A percentile compares a stretch with the other conserved stretches of the same genome.
Evolutionary conservation across 805 yeast genomes (phyloP).

Genomic region (Cyberlindnera subsufficiens): DNA sequence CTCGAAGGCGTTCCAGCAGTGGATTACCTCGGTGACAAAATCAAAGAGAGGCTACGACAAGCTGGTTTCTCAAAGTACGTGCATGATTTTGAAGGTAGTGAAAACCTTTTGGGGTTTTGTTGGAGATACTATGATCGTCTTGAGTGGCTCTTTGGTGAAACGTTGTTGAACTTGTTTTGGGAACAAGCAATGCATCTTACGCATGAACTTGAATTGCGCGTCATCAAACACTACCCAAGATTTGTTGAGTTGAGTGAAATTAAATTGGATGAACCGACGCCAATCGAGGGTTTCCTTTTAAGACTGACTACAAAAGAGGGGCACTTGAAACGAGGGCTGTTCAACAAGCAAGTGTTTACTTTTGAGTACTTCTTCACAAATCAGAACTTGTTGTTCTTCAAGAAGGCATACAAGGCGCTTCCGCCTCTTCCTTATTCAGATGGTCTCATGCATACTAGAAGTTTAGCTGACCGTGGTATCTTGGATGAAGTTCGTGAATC

Average conservation of each 20-base stretch:
- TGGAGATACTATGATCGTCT: constrained; percentile 69
- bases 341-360: constrained; percentile 40
- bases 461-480: not conserved
- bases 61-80: constrained; percentile 23
- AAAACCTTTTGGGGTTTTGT: constrained; percentile 42
- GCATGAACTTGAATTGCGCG: constrained; percentile 59
- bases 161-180: constrained; percentile 35
- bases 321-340: constrained; percentile 22
- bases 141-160: constrained; percentile 57
- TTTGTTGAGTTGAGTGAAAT: constrained; percentile 18
- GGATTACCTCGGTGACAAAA: constrained; percentile 32
- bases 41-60: constrained; percentile 29
- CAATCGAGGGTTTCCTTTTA: constrained; percentile 78
- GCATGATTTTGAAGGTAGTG: constrained; percentile 20
- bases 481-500: not conserved
- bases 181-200: constrained; percentile 37
- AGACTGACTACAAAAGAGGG: constrained; percentile 51
- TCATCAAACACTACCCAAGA: constrained; percentile 34
- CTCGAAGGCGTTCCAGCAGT: constrained; percentile 25
- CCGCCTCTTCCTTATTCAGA: constrained; percentile 51
- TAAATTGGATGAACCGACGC: constrained; percentile 49
- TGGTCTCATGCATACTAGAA: constrained; percentile 15
- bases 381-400: constrained; percentile 55
- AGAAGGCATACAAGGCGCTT: constrained; percentile 45
- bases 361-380: constrained; percentile 59